A percentile compares a stretch with the other conserved stretches of the same genome.
These are phyloP conservation scores for Malus sylvestris DNA, from an alignment of 306 rosid species.

Conservation along the genomic window DNA sequence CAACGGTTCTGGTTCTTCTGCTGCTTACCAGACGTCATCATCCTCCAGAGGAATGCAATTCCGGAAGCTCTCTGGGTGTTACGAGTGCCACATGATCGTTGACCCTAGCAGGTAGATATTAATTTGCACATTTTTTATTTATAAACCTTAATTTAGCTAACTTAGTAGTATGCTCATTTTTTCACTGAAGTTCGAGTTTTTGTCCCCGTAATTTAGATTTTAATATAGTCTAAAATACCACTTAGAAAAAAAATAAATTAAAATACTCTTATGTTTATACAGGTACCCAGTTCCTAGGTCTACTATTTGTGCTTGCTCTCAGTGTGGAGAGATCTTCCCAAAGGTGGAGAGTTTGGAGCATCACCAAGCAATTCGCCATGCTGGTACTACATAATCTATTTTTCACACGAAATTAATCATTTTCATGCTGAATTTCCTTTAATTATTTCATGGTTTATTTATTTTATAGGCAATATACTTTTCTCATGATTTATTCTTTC, in stretches of 20 bases:
- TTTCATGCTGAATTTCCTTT: background rate
- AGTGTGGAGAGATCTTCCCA: constrained; percentile 90
- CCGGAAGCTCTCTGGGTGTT: constrained; percentile 89
- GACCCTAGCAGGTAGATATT: constrained; percentile 64
- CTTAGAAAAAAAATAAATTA: background rate
- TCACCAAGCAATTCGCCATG: constrained; percentile 92
- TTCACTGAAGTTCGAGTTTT: no score
- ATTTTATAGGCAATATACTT: background rate
- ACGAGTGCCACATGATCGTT: constrained; percentile 88
- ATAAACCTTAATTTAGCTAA: no score
- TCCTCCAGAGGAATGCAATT: constrained; percentile 84
- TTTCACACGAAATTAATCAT: background rate
- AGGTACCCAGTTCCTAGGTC: constrained; percentile 73
- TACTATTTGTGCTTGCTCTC: constrained; percentile 68
- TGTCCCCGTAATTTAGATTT: no score
- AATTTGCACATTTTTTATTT: background rate
- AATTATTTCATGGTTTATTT: background rate
- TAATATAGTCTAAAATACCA: no score
- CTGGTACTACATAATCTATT: constrained; percentile 40
- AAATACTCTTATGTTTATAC: background rate
- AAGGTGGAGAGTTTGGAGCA: constrained; percentile 80
- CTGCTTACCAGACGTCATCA: constrained; percentile 27
- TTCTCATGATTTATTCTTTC: background rate
- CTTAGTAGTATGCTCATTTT: no score
- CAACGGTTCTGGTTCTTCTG: constrained; percentile 23